A percentile compares a stretch with the other conserved stretches of the same genome.
phyloP scores from a whole-genome alignment of 805 yeast species.

The Spencermartinsiella europaea region DNA sequence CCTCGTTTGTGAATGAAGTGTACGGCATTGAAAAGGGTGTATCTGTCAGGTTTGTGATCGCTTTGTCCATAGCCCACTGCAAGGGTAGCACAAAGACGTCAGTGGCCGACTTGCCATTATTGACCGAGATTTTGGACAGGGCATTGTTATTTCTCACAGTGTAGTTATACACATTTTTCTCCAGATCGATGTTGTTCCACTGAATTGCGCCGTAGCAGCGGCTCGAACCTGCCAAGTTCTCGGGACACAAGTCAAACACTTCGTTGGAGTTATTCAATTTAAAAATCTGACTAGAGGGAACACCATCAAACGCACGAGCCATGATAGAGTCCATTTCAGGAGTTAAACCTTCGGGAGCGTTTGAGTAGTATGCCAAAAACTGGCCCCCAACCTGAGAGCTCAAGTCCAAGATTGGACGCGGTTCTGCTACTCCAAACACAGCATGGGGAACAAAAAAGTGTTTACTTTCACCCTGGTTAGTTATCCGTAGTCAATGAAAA shows the following conservation, averaged over 20 bases:
- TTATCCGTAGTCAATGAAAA: not conserved
- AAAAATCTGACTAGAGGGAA: slow-evolving; percentile 26
- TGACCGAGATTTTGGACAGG: slow-evolving; percentile 24
- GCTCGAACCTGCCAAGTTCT: slow-evolving; percentile 30
- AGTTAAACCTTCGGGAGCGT: slow-evolving; percentile 19
- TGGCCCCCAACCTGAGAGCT: slow-evolving; percentile 24
- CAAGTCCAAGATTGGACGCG: slow-evolving; percentile 24
- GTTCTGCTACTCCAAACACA: slow-evolving; percentile 29
- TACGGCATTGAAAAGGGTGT: slow-evolving; percentile 30
- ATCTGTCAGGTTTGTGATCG: slow-evolving; percentile 25
- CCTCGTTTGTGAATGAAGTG: slow-evolving; percentile 26
- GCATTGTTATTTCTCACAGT: slow-evolving; percentile 34
- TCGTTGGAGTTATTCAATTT: slow-evolving; percentile 23
- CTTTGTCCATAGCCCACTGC: slow-evolving; percentile 33
- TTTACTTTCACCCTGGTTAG: slow-evolving; percentile 30
- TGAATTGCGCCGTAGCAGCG: slow-evolving; percentile 33
- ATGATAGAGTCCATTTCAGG: slow-evolving; percentile 28
- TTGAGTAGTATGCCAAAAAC: slow-evolving; percentile 25
- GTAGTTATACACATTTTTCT: slow-evolving; percentile 28
- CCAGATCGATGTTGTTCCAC: slow-evolving; percentile 29
- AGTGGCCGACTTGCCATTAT: slow-evolving; percentile 24
- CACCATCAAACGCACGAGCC: slow-evolving; percentile 27
- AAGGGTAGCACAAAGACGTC: slow-evolving; percentile 31
- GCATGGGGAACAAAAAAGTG: slow-evolving; percentile 30
- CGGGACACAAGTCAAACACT: slow-evolving; percentile 26